phyloP scores from a whole-genome alignment of 2,329 filamentous ascomycete species.

The Curvularia sp. region DNA sequence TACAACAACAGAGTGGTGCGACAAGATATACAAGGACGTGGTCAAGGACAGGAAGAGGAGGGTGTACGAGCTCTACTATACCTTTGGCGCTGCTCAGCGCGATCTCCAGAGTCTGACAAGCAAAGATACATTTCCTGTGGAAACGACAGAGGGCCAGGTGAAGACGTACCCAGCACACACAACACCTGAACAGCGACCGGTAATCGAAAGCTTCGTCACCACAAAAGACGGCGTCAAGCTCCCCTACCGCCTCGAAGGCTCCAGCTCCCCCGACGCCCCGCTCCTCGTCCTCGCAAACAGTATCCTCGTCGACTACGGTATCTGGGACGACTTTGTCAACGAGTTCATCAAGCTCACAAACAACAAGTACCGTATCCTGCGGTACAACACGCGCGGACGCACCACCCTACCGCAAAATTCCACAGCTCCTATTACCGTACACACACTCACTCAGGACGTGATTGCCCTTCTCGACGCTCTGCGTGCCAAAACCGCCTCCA shows the following conservation, averaged over 20 bases:
- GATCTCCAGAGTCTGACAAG: conserved; percentile 67
- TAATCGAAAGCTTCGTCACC: conserved; percentile 72
- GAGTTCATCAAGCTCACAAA: conserved; percentile 62
- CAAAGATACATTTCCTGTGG: conserved; percentile 56
- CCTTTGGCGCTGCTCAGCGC: conserved; percentile 76
- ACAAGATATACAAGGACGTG: conserved; percentile 65
- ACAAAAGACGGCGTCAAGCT: conserved; percentile 72
- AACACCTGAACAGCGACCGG: conserved; percentile 48
- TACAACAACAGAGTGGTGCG: conserved; percentile 67
- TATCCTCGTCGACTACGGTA: conserved; percentile 76
- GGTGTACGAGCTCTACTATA: conserved; percentile 76
- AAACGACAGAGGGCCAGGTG: conserved; percentile 62
- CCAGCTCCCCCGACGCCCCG: conserved; percentile 68
- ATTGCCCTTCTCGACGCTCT: conserved; percentile 70
- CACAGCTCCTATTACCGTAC: conserved; percentile 60
- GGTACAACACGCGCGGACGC: conserved; percentile 79
- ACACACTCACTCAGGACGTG: conserved; percentile 73
- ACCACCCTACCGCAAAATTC: conserved; percentile 54
- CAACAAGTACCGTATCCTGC: conserved; percentile 74
- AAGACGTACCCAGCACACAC: conserved; percentile 59
- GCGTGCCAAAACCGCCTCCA: conserved; percentile 68
- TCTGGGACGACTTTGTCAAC: conserved; percentile 79
- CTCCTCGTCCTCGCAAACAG: conserved; percentile 80
- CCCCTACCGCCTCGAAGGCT: conserved; percentile 79
- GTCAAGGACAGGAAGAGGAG: conserved; percentile 65